Conservation (phyloP, 768 basidiomycete species). For the Clitopilus passeckerianus region DNA sequence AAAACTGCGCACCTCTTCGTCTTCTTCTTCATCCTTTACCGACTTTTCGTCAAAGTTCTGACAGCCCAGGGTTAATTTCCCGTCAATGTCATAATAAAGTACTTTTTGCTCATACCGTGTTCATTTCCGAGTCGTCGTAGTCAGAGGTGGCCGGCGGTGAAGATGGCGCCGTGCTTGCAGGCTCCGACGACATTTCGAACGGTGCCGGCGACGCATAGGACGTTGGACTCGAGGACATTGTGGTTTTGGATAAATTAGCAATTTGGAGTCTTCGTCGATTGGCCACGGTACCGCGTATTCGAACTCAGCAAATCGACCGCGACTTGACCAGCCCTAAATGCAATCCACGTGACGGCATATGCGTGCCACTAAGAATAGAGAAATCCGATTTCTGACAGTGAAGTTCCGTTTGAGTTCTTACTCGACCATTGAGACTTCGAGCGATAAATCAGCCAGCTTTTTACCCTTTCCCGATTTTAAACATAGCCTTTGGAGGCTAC, state of each 20-base stretch:
- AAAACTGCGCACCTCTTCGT: conserved; percentile 9
- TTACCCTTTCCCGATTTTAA: too few relatives aligned
- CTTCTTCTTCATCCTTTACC: conserved; percentile 1
- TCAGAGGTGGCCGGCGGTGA: conserved; percentile 17
- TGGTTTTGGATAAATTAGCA: background rate
- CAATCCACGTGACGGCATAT: background rate
- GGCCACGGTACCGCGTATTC: background rate
- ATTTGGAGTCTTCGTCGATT: background rate
- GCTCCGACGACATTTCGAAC: conserved; percentile 13
- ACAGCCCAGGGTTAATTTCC: too few relatives aligned
- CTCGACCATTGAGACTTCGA: background rate
- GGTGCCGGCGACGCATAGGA: conserved; percentile 9
- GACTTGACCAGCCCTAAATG: background rate
- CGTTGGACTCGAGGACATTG: conserved; percentile 18
- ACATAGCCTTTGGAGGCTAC: too few relatives aligned
- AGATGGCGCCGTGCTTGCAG: conserved; percentile 16
- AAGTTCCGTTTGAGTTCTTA: background rate
- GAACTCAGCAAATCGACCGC: background rate
- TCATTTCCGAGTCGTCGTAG: conserved; percentile 8
- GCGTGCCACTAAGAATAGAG: too few relatives aligned
- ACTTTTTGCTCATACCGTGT: conserved; percentile 5
- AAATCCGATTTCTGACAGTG: background rate
- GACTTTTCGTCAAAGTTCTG: conserved; percentile 3
- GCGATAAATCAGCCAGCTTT: background rate
- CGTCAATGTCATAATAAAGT: background rate